phyloP scores from a whole-genome alignment of 257 asterid genomes.

The Capsicum pubescens region DNA sequence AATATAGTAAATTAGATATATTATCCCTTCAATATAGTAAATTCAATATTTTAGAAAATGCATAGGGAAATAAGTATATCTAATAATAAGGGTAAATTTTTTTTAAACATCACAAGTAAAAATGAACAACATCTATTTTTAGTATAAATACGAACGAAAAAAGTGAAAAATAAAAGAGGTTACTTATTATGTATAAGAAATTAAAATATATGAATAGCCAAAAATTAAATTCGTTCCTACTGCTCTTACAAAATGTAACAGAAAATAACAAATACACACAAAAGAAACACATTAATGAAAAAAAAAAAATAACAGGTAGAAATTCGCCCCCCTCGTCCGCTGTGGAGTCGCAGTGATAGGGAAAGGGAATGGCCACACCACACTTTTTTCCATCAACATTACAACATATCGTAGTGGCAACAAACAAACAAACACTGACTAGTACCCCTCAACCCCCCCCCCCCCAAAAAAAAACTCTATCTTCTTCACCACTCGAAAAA shows the following conservation, averaged over 20 bases:
- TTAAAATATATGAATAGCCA: neutral
- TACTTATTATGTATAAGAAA: neutral
- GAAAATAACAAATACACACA: neutral
- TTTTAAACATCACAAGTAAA: no score
- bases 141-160: no score
- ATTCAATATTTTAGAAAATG: no score
- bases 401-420: slow-evolving; percentile 39
- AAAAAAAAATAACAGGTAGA: neutral
- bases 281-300: neutral
- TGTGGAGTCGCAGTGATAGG: slow-evolving; percentile 42
- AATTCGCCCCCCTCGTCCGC: slow-evolving; percentile 59
- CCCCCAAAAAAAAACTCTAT: neutral
- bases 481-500: no score
- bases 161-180: neutral
- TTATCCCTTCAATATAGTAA: no score
- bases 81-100: no score
- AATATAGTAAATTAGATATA: no score
- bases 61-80: no score
- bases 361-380: slow-evolving; percentile 53
- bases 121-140: no score
- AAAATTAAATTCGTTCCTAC: neutral
- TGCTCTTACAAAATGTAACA: neutral
- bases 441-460: neutral
- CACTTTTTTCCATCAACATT: slow-evolving; percentile 36
- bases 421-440: slow-evolving; percentile 27